Evolutionary conservation across 2,329 filamentous ascomycete genomes (phyloP).

Genomic region (Neofusicoccum kwambonambiense): DNA sequence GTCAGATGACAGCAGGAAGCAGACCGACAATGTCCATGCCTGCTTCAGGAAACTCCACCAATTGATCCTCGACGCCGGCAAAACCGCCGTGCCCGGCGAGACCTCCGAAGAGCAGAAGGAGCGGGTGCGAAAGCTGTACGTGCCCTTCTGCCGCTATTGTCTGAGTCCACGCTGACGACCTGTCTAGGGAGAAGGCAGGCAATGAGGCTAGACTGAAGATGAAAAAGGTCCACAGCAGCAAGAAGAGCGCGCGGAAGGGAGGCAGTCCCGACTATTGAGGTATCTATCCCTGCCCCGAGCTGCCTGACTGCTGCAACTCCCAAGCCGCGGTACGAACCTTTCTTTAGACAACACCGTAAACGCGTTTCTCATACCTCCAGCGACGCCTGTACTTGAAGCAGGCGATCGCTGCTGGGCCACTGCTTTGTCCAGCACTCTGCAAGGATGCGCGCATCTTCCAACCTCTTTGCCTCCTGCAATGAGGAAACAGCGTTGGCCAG

Average conservation of each 20-base stretch:
- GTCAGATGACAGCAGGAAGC: constrained; percentile 62
- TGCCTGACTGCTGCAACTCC: not conserved
- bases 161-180: constrained; percentile 25
- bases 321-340: not conserved
- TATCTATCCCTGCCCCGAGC: not conserved
- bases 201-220: constrained; percentile 57
- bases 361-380: not conserved
- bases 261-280: constrained; percentile 15
- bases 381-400: constrained; percentile 3
- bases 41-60: constrained; percentile 60
- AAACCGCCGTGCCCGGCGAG: constrained; percentile 57
- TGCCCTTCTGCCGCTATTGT: constrained; percentile 9
- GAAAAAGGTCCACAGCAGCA: constrained; percentile 62
- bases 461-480: constrained; percentile 15
- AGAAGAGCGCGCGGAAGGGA: constrained; percentile 57
- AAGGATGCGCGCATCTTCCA: constrained; percentile 29
- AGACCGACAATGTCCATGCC: constrained; percentile 57
- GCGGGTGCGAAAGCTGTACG: constrained; percentile 55
- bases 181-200: constrained; percentile 52
- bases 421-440: constrained; percentile 23
- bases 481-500: not conserved
- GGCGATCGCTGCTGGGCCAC: constrained; percentile 13
- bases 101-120: constrained; percentile 56
- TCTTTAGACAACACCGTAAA: not conserved
- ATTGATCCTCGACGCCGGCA: constrained; percentile 53